A percentile compares a stretch with the other conserved stretches of the same genome.
Evolutionary conservation across 1,284 basidiomycete genomes (phyloP).

Genomic region (Bjerkandera adusta): DNA sequence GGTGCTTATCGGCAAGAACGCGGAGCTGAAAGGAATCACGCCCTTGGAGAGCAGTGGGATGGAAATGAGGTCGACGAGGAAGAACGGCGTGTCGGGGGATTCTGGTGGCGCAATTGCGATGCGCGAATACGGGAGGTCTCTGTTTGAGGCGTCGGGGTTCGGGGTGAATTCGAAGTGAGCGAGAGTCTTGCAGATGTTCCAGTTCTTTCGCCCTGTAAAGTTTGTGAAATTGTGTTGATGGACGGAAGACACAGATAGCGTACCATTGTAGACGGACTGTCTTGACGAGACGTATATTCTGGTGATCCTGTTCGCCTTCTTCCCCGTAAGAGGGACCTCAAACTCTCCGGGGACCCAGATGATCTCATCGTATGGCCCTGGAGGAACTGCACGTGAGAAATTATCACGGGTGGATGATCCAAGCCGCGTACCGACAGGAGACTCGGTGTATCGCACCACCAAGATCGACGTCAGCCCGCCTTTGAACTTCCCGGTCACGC

Average conservation of each 20-base stretch:
- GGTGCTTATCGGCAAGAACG: neutral
- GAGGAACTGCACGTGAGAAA: neutral
- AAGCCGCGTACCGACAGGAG: slow-evolving; percentile 10
- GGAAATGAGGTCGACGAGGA: slow-evolving; percentile 8
- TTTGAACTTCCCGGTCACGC: slow-evolving; percentile 7
- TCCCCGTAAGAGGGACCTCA: slow-evolving; percentile 1
- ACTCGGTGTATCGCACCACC: slow-evolving; percentile 12
- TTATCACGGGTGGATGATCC: neutral
- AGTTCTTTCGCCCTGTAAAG: slow-evolving; percentile 13
- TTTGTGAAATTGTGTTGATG: neutral
- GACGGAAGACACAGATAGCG: neutral
- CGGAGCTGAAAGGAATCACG: slow-evolving; percentile 8
- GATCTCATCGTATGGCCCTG: slow-evolving; percentile 16
- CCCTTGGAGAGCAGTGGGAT: neutral
- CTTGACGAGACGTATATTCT: slow-evolving; percentile 15
- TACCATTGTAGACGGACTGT: slow-evolving; percentile 15
- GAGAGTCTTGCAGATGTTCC: slow-evolving; percentile 11
- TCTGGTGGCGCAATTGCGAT: slow-evolving; percentile 4
- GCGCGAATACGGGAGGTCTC: slow-evolving; percentile 12
- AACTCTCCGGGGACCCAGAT: slow-evolving; percentile 14
- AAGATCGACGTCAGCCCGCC: slow-evolving; percentile 12
- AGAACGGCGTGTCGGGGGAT: slow-evolving; percentile 11
- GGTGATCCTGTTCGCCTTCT: slow-evolving; percentile 8
- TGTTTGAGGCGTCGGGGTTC: neutral
- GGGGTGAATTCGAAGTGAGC: slow-evolving; percentile 16